These are phyloP conservation scores for Puya raimondii DNA, from an alignment of 176 grass and related monocot genomes.

Conservation along the genomic window DNA sequence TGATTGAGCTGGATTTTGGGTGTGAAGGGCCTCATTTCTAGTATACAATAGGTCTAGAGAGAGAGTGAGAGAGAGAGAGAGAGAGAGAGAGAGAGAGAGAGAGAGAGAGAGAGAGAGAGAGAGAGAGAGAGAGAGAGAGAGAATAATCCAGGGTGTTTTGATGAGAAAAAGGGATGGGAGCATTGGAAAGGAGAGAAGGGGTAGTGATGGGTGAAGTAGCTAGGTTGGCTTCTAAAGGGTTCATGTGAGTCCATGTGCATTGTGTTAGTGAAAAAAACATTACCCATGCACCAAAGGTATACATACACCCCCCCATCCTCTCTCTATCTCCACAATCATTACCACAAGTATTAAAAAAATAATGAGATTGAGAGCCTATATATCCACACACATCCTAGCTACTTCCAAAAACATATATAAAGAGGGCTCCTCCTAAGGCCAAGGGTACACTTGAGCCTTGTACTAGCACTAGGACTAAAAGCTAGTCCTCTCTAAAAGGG, in stretches of 20 bases:
- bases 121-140: not conserved
- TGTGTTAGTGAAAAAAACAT: not conserved
- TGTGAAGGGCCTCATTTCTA: not conserved
- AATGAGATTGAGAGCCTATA: no score
- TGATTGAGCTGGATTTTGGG: no score
- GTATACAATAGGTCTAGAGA: not conserved
- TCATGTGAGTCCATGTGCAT: constrained; percentile 5
- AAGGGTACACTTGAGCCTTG: no score
- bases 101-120: not conserved
- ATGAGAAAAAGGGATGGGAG: not conserved
- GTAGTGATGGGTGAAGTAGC: not conserved
- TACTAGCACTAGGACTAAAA: no score
- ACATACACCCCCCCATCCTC: no score
- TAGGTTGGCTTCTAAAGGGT: not conserved
- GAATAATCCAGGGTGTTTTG: constrained; percentile 1
- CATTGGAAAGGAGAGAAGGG: not conserved
- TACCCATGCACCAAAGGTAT: not conserved
- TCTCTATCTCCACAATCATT: no score
- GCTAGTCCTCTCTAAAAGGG: no score
- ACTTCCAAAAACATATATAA: no score
- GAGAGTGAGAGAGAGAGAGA: no score
- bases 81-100: not conserved
- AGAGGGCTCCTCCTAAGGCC: no score
- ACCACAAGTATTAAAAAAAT: no score
- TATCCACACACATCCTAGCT: no score